Percentiles rank a stretch among this genome's conserved stretches.
phyloP scores from a whole-genome alignment of 305 asterid species.

The Fraxinus greggii region DNA sequence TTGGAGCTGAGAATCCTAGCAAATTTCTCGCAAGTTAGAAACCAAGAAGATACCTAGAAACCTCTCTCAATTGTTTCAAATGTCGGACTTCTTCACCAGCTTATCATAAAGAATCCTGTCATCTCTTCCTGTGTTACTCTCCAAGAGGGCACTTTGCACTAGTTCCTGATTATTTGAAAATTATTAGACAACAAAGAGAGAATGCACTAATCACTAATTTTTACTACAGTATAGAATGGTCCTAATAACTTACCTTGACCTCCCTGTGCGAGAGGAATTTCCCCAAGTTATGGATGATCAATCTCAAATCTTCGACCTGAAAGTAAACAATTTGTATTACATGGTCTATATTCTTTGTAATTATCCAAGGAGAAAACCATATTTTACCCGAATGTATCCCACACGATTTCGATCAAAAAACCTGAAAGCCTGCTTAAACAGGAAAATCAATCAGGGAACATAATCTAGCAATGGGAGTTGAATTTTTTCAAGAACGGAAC shows the following conservation, averaged over 20 bases:
- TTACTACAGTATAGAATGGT: neutral
- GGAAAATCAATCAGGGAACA: constrained; percentile 7
- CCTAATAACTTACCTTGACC: constrained; percentile 61
- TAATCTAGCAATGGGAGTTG: constrained; percentile 1
- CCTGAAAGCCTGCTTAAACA: constrained; percentile 75
- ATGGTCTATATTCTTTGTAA: neutral
- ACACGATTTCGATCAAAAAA: constrained; percentile 87
- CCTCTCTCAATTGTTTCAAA: constrained; percentile 3
- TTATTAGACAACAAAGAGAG: neutral
- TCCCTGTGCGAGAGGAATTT: constrained; percentile 74
- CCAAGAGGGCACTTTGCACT: constrained; percentile 85
- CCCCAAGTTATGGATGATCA: constrained; percentile 80
- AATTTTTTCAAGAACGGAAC: no score
- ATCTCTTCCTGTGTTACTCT: constrained; percentile 79
- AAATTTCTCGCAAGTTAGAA: neutral
- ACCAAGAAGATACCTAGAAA: neutral
- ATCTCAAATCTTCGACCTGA: constrained; percentile 90
- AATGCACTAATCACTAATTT: neutral
- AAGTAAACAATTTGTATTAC: constrained; percentile 14
- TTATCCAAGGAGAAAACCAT: neutral
- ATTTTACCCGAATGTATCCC: constrained; percentile 76
- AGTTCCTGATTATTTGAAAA: constrained; percentile 54
- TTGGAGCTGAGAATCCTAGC: neutral
- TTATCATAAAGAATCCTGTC: constrained; percentile 77
- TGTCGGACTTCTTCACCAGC: constrained; percentile 53